A percentile compares a stretch with the other conserved stretches of the same genome.
Evolutionary conservation across 78 protist genomes (phyloP).

Genomic region (Isochrysis galbana): DNA sequence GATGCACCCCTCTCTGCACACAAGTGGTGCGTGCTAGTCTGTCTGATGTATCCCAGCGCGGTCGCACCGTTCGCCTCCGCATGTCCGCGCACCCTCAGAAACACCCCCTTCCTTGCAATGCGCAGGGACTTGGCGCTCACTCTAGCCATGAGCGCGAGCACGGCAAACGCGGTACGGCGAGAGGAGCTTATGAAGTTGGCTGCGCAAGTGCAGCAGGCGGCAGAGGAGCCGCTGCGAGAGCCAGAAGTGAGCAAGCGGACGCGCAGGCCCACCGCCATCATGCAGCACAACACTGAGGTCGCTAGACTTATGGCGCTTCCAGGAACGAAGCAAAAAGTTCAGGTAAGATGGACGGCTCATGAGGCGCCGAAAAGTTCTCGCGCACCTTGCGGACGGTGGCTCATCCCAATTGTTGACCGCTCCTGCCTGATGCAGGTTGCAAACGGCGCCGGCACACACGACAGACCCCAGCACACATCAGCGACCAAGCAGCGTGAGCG

Average conservation of each 20-base stretch:
- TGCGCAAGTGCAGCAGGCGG: background rate
- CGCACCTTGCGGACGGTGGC: background rate
- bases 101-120: no score
- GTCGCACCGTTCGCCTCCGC: background rate
- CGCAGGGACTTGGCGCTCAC: background rate
- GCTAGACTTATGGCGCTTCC: background rate
- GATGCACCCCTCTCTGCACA: background rate
- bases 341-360: no score
- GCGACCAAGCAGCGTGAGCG: no score
- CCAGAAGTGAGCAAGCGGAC: background rate
- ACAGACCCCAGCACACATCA: no score
- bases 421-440: background rate
- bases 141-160: background rate
- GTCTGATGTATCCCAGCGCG: background rate
- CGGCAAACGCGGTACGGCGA: background rate
- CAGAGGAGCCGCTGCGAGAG: no score
- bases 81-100: no score
- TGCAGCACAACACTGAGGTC: background rate
- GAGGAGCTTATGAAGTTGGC: background rate
- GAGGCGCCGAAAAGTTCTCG: no score
- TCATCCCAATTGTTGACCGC: background rate
- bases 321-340: background rate
- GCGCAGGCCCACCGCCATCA: slow-evolving; percentile 16
- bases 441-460: background rate
- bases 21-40: background rate